Evolutionary conservation across 345 rosid species (phyloP).

Genomic region (Eucalyptus erythrocorys): DNA sequence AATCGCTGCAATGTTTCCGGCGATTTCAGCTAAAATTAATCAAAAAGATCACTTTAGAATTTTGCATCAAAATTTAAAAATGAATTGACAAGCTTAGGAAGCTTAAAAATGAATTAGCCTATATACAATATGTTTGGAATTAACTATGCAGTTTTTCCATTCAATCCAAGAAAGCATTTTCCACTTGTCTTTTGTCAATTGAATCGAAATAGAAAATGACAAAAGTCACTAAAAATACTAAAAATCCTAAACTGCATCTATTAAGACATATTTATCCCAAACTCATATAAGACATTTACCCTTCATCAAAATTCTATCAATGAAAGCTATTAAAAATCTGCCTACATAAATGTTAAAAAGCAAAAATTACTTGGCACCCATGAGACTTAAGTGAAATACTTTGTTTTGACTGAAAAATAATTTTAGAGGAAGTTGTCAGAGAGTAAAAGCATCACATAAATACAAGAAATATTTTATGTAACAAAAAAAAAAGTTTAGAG

Average conservation of each 20-base stretch:
- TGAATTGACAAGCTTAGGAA: neutral
- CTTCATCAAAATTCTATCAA: neutral
- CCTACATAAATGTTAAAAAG: no score
- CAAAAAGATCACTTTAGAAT: neutral
- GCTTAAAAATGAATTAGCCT: neutral
- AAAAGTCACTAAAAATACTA: neutral
- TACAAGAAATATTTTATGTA: no score
- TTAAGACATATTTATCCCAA: neutral
- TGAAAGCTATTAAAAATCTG: no score
- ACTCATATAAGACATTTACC: no score
- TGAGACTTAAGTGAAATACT: neutral
- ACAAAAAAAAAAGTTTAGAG: fast-evolving
- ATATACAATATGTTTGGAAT: neutral
- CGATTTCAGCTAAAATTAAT: neutral
- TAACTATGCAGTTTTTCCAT: neutral
- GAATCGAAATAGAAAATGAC: neutral
- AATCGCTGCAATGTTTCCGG: neutral
- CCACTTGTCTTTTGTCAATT: neutral
- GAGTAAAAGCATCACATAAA: no score
- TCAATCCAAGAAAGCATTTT: neutral
- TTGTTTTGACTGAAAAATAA: no score
- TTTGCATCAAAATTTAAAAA: neutral
- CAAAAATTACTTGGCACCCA: neutral
- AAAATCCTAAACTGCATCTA: neutral
- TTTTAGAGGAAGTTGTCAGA: no score